phyloP scores from a whole-genome alignment of 495 filamentous ascomycete genomes.

The Podospora pseudocomata region DNA sequence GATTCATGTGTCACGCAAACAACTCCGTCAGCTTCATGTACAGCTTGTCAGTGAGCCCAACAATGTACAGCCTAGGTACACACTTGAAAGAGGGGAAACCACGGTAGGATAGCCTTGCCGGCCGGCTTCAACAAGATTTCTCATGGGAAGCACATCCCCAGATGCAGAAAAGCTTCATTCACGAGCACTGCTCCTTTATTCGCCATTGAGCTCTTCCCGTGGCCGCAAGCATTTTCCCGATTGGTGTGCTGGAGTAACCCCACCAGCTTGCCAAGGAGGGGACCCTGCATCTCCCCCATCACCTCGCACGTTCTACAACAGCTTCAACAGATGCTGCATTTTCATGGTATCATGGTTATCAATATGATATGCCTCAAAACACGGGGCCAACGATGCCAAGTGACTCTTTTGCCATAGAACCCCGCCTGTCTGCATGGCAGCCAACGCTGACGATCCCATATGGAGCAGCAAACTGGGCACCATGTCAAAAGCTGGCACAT shows the following conservation, averaged over 20 bases:
- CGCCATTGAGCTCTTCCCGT: slow-evolving; percentile 19
- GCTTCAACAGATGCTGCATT: background rate
- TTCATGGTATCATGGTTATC: background rate
- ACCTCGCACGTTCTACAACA: slow-evolving; percentile 4
- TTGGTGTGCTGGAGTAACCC: slow-evolving; percentile 18
- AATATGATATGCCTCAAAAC: background rate
- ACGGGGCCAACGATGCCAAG: background rate
- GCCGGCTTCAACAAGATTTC: background rate
- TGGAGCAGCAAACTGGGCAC: background rate
- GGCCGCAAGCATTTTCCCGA: slow-evolving; percentile 22
- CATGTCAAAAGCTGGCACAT: slow-evolving; percentile 5
- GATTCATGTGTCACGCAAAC: too few species aligned
- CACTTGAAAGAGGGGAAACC: too few species aligned
- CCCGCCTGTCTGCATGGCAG: background rate
- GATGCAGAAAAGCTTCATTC: background rate
- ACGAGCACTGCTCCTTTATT: slow-evolving; percentile 8
- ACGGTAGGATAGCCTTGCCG: background rate
- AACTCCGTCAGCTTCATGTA: too few species aligned
- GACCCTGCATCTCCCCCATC: slow-evolving; percentile 7
- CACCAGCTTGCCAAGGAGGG: slow-evolving; percentile 8
- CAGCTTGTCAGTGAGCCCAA: too few species aligned
- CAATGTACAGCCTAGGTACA: too few species aligned
- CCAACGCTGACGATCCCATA: background rate
- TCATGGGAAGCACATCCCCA: background rate
- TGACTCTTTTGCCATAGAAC: background rate